Base-by-base conservation (phyloP, 495 filamentous ascomycete species). In the Penicillium waksmanii region DNA sequence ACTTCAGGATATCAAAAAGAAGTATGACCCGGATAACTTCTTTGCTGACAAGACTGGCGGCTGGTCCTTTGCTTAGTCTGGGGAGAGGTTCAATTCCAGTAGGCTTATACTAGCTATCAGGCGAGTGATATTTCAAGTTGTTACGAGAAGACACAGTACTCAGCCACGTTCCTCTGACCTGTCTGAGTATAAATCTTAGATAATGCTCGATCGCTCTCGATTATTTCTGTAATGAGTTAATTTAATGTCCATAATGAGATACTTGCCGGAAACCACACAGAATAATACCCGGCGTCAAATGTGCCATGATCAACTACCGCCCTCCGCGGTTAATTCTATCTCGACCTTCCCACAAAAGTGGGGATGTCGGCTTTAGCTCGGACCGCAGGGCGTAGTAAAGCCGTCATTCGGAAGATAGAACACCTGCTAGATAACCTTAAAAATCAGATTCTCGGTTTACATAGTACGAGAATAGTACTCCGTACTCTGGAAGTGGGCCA, bases 21-120 rank as follows among this genome's bases (percentile, higher is more conserved):
- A 58, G 35, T 77, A 77, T 57, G 73, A 77, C 51, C 73, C 72
- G 2, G 66, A 71, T 52, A 61, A 70, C 44, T 73, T 74, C 62
- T 75, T 77, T 53, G 63, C 58, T 8, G 67, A 72, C 15, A 64
- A 68, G 58, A 74, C 72, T 15, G 70, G 72, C 2, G 70, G 68
- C 13, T 73, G 72, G 72, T 73, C 72, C 5, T 74, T 74, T 56
- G 64, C 53, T 10, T 73, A 61, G 43, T 10, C 15, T 21, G 43
- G 9, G 9, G 13, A n/a, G n/a, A n/a, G 21, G 9, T 23, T 47
- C 8, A 15, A 15, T 47, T 23, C 23, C 23, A 23, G 23, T 23
- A 3, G 23, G 23, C 23, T 23, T 23, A 3, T 23, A n/a, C n/a
- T n/a, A 23, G 23, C 23, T 23, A 40, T n/a, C 36, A 5, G 36